Conservation (phyloP, 768 basidiomycete species). For the Mycena leptocephala region DNA sequence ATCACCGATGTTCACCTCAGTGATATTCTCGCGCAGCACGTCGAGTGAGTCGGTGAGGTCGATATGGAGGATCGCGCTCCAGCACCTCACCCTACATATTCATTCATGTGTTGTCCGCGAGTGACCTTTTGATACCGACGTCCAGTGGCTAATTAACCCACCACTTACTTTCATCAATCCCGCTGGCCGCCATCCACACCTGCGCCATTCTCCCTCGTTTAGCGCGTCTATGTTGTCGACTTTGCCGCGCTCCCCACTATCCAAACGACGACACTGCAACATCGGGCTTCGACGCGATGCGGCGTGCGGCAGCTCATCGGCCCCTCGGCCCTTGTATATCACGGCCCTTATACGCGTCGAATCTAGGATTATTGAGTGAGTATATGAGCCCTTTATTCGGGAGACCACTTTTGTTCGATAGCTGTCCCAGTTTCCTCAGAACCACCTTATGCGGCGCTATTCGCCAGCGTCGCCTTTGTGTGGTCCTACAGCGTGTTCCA, state of each 20-base stretch:
- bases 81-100: background rate
- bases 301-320: background rate
- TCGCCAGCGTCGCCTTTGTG: too few species aligned
- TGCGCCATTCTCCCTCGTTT: background rate
- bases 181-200: background rate
- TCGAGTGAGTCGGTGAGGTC: background rate
- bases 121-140: too few species aligned
- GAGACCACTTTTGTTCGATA: too few species aligned
- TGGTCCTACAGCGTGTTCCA: too few species aligned
- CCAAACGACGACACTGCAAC: background rate
- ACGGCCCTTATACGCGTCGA: background rate
- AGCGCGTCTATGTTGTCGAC: background rate
- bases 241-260: background rate
- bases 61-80: background rate
- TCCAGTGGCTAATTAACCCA: too few species aligned
- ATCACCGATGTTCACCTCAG: background rate
- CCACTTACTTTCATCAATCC: too few species aligned
- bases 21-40: background rate
- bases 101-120: background rate
- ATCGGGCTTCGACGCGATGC: background rate
- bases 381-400: too few species aligned
- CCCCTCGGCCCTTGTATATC: background rate
- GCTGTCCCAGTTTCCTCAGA: too few species aligned
- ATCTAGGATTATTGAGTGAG: background rate
- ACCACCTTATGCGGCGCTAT: too few species aligned